Conservation (phyloP, 176 grass and related monocot species). For the Eremochloa ophiuroides region DNA sequence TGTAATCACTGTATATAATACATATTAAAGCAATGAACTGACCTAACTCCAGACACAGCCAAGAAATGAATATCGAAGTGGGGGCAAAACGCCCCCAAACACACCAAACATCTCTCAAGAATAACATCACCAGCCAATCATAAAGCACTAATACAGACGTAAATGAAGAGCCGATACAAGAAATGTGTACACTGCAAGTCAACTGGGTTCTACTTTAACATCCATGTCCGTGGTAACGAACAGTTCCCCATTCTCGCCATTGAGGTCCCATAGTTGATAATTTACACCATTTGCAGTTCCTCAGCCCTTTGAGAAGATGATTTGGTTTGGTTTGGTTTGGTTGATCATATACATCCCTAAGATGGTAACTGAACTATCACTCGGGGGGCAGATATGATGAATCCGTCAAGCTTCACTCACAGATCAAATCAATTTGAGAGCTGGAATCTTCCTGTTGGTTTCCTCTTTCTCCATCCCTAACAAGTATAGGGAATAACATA, state of each 20-base stretch:
- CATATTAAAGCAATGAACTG: conserved; percentile 18
- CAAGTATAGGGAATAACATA: conserved; percentile 1
- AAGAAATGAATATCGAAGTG: background rate
- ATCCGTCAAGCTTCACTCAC: conserved; percentile 27
- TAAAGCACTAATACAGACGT: conserved; percentile 20
- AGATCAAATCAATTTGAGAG: conserved; percentile 59
- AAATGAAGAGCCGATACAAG: conserved; percentile 15
- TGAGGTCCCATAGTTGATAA: conserved; percentile 19
- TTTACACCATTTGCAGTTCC: conserved; percentile 32
- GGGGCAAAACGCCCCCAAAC: background rate
- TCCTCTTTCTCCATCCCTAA: conserved; percentile 96
- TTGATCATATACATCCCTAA: conserved; percentile 41
- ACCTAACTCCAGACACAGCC: background rate
- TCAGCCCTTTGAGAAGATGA: conserved; percentile 5
- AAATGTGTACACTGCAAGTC: conserved; percentile 27
- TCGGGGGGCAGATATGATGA: conserved; percentile 21
- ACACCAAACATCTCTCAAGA: conserved; percentile 39
- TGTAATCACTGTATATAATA: conserved; percentile 39
- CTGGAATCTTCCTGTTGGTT: conserved; percentile 75
- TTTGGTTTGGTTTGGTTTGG: conserved; percentile 10
- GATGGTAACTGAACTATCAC: conserved; percentile 16
- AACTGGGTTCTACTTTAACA: conserved; percentile 27
- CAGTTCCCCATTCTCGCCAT: conserved; percentile 7
- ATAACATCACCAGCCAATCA: conserved; percentile 14
- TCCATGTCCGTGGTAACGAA: conserved; percentile 5